Evolutionary conservation across 768 basidiomycete species (phyloP), one percentile per base, ranked within the genome.

Genomic region (Kwoniella botswanensis): DNA sequence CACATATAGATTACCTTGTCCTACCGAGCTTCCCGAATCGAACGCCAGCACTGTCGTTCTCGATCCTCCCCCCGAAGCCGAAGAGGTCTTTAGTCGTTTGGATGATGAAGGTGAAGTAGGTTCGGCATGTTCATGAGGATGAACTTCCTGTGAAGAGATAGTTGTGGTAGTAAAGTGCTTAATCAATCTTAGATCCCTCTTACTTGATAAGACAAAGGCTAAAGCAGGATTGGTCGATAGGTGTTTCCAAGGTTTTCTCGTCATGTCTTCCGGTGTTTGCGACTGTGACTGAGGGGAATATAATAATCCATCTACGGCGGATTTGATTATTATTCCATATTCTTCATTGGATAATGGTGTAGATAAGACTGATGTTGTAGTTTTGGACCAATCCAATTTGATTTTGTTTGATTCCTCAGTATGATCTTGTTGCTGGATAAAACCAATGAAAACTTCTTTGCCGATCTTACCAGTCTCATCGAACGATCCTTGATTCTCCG

Each of bases 151-250:
- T 10, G 71, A 22, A 17, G 71, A 7, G 4, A 46, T 5, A 2
- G 35, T 29, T 41, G 55, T 66, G 0, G 87, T 82, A 0, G 87
- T 82, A 43, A 89, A 83, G 78, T 98, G 94, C 77, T 91, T 88
- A 1, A 92, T 92, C 84, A 95, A 94, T 21, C 93, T 89, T 0
- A 92, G 89, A 82, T 98, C 93, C 35, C 89, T 90, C 81, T 98
- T 98, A 13, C 93, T 93, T 10, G 93, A 93, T 61, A 99, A 86
- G 52, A 99, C 96, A 80, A 98, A 99, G 0, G 93, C 88, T 26
- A 99, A 87, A 0, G 94, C 96, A 21, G 92, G 90, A 82, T 89
- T 94, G 0, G 96, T 98, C n/a, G 89, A 86, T 4, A 84, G 84
- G 82, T 99, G 96, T 62, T 41, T 67, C 81, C 83, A 84, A 24